phyloP scores from a whole-genome alignment of 1,139 yeast species.

The Kodamaea suecica region DNA sequence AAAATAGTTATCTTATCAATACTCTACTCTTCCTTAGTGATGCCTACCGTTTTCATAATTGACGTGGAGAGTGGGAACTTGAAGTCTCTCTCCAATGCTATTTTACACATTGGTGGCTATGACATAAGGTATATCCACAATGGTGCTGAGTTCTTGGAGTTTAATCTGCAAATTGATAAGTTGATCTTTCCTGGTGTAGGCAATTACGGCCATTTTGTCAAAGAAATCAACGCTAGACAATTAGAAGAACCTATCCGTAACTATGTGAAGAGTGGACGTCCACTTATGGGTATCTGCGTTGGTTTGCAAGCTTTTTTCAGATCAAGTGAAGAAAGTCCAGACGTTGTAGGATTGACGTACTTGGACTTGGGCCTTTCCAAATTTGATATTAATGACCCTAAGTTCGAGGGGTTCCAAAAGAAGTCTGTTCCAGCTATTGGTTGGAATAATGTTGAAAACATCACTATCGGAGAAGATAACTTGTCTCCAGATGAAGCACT shows the following conservation, averaged over 20 bases:
- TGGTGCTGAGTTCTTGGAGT: slow-evolving; percentile 32
- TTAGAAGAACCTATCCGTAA: slow-evolving; percentile 62
- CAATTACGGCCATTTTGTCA: slow-evolving; percentile 89
- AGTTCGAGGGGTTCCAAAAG: slow-evolving; percentile 38
- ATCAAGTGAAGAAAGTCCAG: slow-evolving; percentile 72
- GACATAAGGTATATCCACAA: slow-evolving; percentile 50
- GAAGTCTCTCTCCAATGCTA: slow-evolving; percentile 84
- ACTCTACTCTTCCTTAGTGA: too few species aligned
- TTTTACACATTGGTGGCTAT: slow-evolving; percentile 67
- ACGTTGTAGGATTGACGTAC: slow-evolving; percentile 49
- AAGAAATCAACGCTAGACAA: slow-evolving; percentile 57
- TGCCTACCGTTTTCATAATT: slow-evolving; percentile 62
- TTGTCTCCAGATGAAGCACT: slow-evolving; percentile 30
- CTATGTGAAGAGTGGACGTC: slow-evolving; percentile 70
- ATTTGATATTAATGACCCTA: slow-evolving; percentile 50
- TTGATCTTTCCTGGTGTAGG: slow-evolving; percentile 93
- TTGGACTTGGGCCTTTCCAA: slow-evolving; percentile 52
- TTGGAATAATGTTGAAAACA: slow-evolving; percentile 59
- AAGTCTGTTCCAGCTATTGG: slow-evolving; percentile 96
- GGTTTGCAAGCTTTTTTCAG: slow-evolving; percentile 83
- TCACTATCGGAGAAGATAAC: slow-evolving; percentile 16
- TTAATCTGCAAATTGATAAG: slow-evolving; percentile 46
- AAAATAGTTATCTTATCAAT: too few species aligned
- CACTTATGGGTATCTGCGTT: slow-evolving; percentile 95
- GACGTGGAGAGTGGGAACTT: slow-evolving; percentile 96